These are phyloP conservation scores for Lachnellula subtilissima DNA, from an alignment of 2,329 filamentous ascomycete genomes.

Conservation along the genomic window DNA sequence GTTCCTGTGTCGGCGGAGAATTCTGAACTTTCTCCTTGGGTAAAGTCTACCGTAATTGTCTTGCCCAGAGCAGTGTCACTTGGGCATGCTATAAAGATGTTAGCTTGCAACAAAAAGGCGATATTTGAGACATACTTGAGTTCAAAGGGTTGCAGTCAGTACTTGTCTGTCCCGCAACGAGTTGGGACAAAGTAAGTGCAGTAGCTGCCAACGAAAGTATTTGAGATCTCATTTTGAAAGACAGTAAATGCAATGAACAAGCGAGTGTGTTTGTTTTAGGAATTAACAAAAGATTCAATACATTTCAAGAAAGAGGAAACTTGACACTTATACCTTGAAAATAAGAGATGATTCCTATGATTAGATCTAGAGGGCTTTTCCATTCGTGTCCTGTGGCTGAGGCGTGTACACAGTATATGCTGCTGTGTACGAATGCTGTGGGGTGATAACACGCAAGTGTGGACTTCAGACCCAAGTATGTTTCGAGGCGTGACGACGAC, in stretches of 20 bases:
- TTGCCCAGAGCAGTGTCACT: slow-evolving; percentile 67
- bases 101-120: neutral
- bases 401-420: neutral
- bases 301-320: neutral
- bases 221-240: slow-evolving; percentile 8
- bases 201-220: slow-evolving; percentile 8
- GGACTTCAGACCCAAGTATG: neutral
- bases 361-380: neutral
- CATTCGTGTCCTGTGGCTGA: slow-evolving; percentile 2
- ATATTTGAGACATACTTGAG: slow-evolving; percentile 32
- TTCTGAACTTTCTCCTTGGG: slow-evolving; percentile 43
- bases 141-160: slow-evolving; percentile 70
- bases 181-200: slow-evolving; percentile 27
- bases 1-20: slow-evolving; percentile 57
- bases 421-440: slow-evolving; percentile 5
- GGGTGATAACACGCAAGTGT: neutral
- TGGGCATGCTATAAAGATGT: slow-evolving; percentile 47
- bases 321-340: neutral
- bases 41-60: slow-evolving; percentile 58
- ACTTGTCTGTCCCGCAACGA: slow-evolving; percentile 64
- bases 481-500: neutral
- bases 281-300: neutral
- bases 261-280: neutral
- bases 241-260: neutral
- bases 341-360: neutral